phyloP scores from a whole-genome alignment of 805 yeast genomes.

The Metschnikowia sp. region DNA sequence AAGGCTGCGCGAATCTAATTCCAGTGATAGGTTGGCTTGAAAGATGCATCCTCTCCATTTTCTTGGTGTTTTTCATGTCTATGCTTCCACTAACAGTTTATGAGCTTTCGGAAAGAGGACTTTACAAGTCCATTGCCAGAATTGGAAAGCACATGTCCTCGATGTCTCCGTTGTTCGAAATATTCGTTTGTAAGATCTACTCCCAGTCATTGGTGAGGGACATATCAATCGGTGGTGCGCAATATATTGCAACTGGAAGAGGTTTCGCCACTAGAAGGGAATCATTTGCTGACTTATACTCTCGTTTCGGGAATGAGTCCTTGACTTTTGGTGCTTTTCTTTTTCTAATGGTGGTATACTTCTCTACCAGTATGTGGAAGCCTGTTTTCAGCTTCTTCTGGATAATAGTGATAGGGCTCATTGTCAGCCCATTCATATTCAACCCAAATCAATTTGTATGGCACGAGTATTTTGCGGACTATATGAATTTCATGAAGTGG shows the following conservation, averaged over 20 bases:
- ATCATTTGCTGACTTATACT: conserved; percentile 68
- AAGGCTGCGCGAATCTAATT: conserved; percentile 69
- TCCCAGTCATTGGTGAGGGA: conserved; percentile 69
- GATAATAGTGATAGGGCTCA: conserved; percentile 84
- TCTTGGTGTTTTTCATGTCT: conserved; percentile 77
- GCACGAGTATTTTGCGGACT: conserved; percentile 94
- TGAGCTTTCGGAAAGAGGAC: conserved; percentile 79
- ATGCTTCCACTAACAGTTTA: conserved; percentile 76
- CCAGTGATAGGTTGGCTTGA: conserved; percentile 81
- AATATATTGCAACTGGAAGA: conserved; percentile 83
- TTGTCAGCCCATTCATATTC: conserved; percentile 90
- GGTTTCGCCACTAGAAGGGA: conserved; percentile 82
- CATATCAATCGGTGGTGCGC: conserved; percentile 80
- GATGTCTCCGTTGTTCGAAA: conserved; percentile 78
- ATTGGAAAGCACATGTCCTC: conserved; percentile 66
- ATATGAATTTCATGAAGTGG: conserved; percentile 91
- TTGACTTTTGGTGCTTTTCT: conserved; percentile 58
- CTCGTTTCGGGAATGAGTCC: conserved; percentile 80
- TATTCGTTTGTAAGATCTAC: conserved; percentile 76
- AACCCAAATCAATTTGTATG: conserved; percentile 98
- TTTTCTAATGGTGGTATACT: conserved; percentile 12
- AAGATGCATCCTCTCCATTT: conserved; percentile 76
- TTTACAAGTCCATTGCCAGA: conserved; percentile 71
- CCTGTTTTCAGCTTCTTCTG: conserved; percentile 96
- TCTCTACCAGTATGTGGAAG: conserved; percentile 73